These are phyloP conservation scores for Paramarasmius palmivorus DNA, from an alignment of 1,284 basidiomycete species.

Conservation along the genomic window DNA sequence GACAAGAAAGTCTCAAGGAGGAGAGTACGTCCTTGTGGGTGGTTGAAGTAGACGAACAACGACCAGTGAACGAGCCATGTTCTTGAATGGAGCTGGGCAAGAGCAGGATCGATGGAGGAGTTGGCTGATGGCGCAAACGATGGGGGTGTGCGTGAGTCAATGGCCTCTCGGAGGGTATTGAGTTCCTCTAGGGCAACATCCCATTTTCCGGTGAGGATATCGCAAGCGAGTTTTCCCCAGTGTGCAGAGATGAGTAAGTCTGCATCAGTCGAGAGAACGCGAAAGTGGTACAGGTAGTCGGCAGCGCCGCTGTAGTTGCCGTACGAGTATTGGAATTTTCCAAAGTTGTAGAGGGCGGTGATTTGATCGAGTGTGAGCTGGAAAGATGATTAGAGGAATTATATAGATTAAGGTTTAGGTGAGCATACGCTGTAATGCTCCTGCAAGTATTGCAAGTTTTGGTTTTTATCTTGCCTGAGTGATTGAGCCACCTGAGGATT, in stretches of 20 bases:
- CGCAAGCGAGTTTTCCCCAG: slow-evolving; percentile 98
- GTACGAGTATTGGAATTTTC: slow-evolving; percentile 97
- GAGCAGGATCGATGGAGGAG: slow-evolving; percentile 55
- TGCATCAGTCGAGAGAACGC: slow-evolving; percentile 91
- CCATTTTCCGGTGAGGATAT: slow-evolving; percentile 95
- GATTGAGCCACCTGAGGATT: slow-evolving; percentile 94
- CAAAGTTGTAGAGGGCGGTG: slow-evolving; percentile 95
- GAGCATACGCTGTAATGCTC: slow-evolving; percentile 85
- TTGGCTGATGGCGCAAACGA: slow-evolving; percentile 49
- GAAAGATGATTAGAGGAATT: not conserved
- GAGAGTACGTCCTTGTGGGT: slow-evolving; percentile 88
- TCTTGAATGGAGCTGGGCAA: slow-evolving; percentile 89
- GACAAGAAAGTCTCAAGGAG: slow-evolving; percentile 96
- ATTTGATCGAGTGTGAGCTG: slow-evolving; percentile 95
- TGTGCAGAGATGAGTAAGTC: slow-evolving; percentile 93
- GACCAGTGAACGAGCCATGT: slow-evolving; percentile 99
- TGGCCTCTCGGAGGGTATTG: slow-evolving; percentile 88
- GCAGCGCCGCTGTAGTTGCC: slow-evolving; percentile 96
- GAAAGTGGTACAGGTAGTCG: slow-evolving; percentile 98
- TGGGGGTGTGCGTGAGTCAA: slow-evolving; percentile 75
- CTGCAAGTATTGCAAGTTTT: slow-evolving; percentile 93
- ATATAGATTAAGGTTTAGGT: not conserved
- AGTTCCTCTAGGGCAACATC: slow-evolving; percentile 92
- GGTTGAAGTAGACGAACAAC: slow-evolving; percentile 98
- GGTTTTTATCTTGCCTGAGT: slow-evolving; percentile 92